Percentiles rank a stretch among this genome's conserved stretches.
Evolutionary conservation across 768 basidiomycete genomes (phyloP).

Genomic region (Pulveroboletus sp.): DNA sequence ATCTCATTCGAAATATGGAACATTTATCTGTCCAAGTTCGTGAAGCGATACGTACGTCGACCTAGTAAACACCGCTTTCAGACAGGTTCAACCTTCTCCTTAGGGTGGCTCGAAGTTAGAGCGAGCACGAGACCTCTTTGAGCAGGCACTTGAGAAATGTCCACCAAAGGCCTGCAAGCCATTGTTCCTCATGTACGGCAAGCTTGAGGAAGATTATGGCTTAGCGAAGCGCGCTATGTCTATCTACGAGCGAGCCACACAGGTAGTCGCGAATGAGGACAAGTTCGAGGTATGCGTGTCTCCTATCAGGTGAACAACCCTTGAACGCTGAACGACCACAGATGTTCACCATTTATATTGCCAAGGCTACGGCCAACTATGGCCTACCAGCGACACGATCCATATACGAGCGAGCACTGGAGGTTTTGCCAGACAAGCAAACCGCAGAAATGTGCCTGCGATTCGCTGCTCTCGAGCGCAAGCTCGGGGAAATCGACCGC

Average conservation of each 20-base stretch:
- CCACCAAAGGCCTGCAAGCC: constrained; percentile 93
- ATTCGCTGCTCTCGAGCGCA: constrained; percentile 93
- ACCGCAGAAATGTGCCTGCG: constrained; percentile 98
- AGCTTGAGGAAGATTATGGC: constrained; percentile 91
- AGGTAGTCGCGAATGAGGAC: constrained; percentile 81
- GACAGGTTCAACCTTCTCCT: constrained; percentile 1
- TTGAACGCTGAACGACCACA: constrained; percentile 29
- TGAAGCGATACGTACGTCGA: constrained; percentile 84
- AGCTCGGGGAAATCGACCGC: constrained; percentile 97
- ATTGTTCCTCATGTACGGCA: constrained; percentile 93
- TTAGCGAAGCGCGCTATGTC: constrained; percentile 94
- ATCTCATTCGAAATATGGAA: constrained; percentile 99
- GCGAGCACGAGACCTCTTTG: constrained; percentile 94
- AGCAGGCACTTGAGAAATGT: constrained; percentile 95
- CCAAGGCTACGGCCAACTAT: constrained; percentile 93
- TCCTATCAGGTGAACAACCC: not conserved
- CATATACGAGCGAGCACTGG: constrained; percentile 93
- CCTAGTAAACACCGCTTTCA: not conserved
- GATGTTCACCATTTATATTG: constrained; percentile 98
- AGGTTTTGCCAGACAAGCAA: constrained; percentile 87
- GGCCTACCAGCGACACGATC: constrained; percentile 94
- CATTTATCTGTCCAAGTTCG: constrained; percentile 94
- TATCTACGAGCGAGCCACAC: constrained; percentile 89
- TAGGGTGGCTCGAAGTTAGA: constrained; percentile 93
- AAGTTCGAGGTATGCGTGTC: constrained; percentile 77